Base-by-base conservation (phyloP, 1,284 basidiomycete genomes). In the Exobasidium cylindrosporum region DNA sequence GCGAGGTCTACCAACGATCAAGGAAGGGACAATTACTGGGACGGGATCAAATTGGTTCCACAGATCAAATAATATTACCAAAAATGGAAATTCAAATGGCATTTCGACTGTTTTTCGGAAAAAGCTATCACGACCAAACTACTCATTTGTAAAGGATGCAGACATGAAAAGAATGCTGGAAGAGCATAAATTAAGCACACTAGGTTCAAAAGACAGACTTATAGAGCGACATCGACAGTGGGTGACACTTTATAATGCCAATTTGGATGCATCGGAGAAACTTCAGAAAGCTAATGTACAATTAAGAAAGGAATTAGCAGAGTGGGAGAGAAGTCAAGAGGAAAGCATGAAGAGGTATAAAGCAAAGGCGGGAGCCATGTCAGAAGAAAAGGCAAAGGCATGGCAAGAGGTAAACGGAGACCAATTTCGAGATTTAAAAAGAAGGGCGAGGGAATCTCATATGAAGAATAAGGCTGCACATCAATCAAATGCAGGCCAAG, bases 231-330 rank as follows among this genome's bases (percentile, higher is more conserved):
- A 77, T 47, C 66, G 73, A 1, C 73, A 77, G 29, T 78, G 74
- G 74, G 60, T 78, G 58, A 77, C 76, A 57, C 55, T 77, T 23
- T 78, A 67, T 61, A 78, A 78, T 55, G 74, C 72, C 43, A 78
- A 78, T 40, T 65, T 78, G 11, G 76, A 78, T 53, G 71, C 76
- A 10, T 65, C 72, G 0, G 68, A 67, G 17, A 67, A 63, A 10
- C 57, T 69, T 23, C 68, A 72, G 21, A 62, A 62, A 21, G 62
- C 55, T 11, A 40, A 60, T 13, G 14, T 53, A n/a, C 52, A 63
- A 21, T 66, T 78, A 3, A 57, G 68, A 21, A 65, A 63, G 23
- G 67, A 70, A 23, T 64, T 78, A 7, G 44, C 47, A 1, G 65
- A 67, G 4, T 77, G 73, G 73, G 76, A 78, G 55, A 57, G 64